These are phyloP conservation scores for Auricularia sp. DNA, from an alignment of 768 basidiomycete species.

Conservation along the genomic window DNA sequence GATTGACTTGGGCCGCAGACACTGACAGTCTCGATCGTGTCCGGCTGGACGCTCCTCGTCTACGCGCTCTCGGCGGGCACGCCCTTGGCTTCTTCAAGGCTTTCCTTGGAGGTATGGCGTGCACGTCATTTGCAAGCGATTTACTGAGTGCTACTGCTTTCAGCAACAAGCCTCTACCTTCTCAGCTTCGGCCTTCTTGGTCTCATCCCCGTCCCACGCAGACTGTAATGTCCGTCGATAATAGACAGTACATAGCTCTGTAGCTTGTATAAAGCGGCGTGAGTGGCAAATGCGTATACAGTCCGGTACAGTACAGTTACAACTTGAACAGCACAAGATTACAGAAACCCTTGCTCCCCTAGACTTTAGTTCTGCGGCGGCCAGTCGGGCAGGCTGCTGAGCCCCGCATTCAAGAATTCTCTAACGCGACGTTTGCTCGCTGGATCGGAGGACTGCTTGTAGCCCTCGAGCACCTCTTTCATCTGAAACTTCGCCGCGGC, in stretches of 20 bases:
- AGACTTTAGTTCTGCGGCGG: conserved; percentile 23
- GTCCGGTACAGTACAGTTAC: not conserved
- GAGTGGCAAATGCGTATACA: not conserved
- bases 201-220: not conserved
- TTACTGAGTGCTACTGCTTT: not conserved
- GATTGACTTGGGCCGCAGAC: not conserved
- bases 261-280: not conserved
- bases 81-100: not conserved
- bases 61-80: not conserved
- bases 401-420: conserved; percentile 67
- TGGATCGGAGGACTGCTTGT: conserved; percentile 61
- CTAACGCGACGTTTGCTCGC: conserved; percentile 67
- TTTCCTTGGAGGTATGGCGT: not conserved
- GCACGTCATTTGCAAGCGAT: not conserved
- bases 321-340: not conserved
- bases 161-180: not conserved
- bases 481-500: conserved; percentile 67
- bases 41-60: not conserved
- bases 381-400: conserved; percentile 66
- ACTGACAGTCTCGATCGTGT: not conserved
- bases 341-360: not conserved
- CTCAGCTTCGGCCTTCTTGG: not conserved
- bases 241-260: not conserved
- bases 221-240: not conserved
- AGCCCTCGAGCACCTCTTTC: conserved; percentile 60